phyloP scores from a whole-genome alignment of 768 basidiomycete genomes.

The Termitomyces sp. region DNA sequence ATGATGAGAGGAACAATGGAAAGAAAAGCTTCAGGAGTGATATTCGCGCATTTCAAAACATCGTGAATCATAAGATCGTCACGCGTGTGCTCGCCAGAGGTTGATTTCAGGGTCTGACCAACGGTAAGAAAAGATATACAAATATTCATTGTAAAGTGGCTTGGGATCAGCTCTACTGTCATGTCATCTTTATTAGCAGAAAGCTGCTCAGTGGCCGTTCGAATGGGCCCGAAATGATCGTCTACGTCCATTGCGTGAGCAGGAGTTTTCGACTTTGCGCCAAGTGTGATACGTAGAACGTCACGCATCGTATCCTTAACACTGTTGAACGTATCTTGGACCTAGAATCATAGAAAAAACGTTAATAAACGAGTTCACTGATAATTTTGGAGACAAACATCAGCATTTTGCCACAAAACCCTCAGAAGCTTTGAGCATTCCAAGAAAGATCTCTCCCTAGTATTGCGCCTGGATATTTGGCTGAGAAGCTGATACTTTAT shows the following conservation, averaged over 20 bases:
- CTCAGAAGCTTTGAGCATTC: slow-evolving; percentile 37
- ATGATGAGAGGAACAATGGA: slow-evolving; percentile 53
- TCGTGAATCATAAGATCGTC: slow-evolving; percentile 57
- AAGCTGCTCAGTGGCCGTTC: slow-evolving; percentile 27
- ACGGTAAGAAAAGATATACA: slow-evolving; percentile 59
- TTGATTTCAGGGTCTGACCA: slow-evolving; percentile 58
- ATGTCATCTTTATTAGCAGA: slow-evolving; percentile 22
- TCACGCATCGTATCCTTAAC: slow-evolving; percentile 28
- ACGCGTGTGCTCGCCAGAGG: slow-evolving; percentile 51
- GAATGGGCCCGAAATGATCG: slow-evolving; percentile 50
- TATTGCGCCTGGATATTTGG: slow-evolving; percentile 19
- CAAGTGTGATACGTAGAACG: slow-evolving; percentile 33
- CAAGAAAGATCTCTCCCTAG: slow-evolving; percentile 3
- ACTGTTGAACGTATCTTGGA: slow-evolving; percentile 39
- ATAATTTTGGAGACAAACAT: slow-evolving; percentile 47
- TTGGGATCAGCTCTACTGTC: slow-evolving; percentile 20
- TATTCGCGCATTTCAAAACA: slow-evolving; percentile 38
- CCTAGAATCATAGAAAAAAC: slow-evolving; percentile 27
- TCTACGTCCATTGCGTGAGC: slow-evolving; percentile 25
- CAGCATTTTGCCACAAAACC: slow-evolving; percentile 60
- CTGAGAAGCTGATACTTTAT: slow-evolving; percentile 54
- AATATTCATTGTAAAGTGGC: slow-evolving; percentile 35
- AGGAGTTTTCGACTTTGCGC: slow-evolving; percentile 16
- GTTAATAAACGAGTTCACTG: neutral
- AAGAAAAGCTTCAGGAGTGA: slow-evolving; percentile 48